Evolutionary conservation across 2,329 filamentous ascomycete genomes (phyloP), one percentile per base, ranked within the genome.

Genomic region (Lizonia empirigonia): DNA sequence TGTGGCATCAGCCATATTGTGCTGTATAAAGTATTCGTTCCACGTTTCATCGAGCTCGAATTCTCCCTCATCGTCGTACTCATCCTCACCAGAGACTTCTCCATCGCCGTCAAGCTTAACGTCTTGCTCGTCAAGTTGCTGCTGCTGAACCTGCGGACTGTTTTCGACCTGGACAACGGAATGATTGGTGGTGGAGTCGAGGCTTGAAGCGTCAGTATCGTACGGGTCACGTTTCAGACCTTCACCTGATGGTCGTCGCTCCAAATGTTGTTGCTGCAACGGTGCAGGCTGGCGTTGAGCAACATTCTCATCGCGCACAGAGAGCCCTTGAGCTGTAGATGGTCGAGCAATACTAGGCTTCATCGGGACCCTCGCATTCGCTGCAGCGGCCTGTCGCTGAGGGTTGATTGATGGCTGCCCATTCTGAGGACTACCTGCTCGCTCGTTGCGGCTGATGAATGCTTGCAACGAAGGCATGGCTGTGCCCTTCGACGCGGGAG

Each of bases 151-250:
- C 32, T 66, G 62, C 12, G 27, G 38, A 35, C 38, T 58, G 24
- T 64, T 45, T 18, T 63, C 58, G 12, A 57, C 50, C 3, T 65
- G 55, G 4, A 66, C 23, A 9, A 58, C 33, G 22, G 66, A 69
- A 4, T 41, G 53, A 19, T 66, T 57, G 1, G 65, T 55, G 19
- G 70, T 74, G 5, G 67, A 71, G 36, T 73, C 72, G 22, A 74
- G 58, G 41, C 68, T 72, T 32, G 67, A 71, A 20, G 65, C 67
- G 51, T 76, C 73, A 50, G 74, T 76, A 39, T 69, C 73, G 38
- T 68, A 75, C 0, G 33, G 40, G 53, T 69, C 64, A 49, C 50
- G 52, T 40, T 57, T 60, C 16, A 38, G 51, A 42, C 44, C 51
- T 50, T 60, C 58, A 32, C 49, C 55, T 36, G 53, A 44, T 0